Evolutionary conservation across 139 green algal species (phyloP).

Genomic region (Closterium sp.): DNA sequence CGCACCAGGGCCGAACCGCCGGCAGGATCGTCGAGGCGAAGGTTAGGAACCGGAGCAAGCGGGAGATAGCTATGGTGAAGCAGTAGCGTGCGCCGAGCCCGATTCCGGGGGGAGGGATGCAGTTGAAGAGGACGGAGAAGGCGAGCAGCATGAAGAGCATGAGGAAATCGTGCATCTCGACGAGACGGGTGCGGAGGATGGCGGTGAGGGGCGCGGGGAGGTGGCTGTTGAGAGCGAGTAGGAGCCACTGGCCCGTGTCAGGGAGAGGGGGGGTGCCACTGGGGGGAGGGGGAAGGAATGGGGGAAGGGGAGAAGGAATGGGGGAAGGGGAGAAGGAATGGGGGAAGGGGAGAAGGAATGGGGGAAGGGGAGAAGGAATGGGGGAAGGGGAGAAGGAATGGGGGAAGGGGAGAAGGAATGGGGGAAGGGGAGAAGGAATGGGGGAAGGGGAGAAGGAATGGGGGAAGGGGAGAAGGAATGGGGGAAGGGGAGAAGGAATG

Average conservation of each 20-base stretch:
- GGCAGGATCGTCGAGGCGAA: slow-evolving; percentile 42
- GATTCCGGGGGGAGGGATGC: slow-evolving; percentile 13
- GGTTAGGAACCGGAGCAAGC: slow-evolving; percentile 30
- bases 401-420: neutral
- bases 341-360: no score
- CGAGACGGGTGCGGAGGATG: slow-evolving; percentile 26
- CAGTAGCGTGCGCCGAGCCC: slow-evolving; percentile 35
- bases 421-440: neutral
- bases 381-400: no score
- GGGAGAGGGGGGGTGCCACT: slow-evolving; percentile 24
- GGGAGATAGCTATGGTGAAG: slow-evolving; percentile 19
- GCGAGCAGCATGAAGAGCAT: slow-evolving; percentile 52
- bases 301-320: neutral
- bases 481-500: neutral
- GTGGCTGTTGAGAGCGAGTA: slow-evolving; percentile 30
- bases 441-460: neutral
- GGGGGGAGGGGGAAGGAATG: neutral
- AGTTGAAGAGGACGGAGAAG: slow-evolving; percentile 47
- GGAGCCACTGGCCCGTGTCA: slow-evolving; percentile 37
- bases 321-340: slow-evolving; percentile 4
- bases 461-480: slow-evolving; percentile 29
- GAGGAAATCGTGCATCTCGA: slow-evolving; percentile 48
- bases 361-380: slow-evolving; percentile 24
- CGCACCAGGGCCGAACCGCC: slow-evolving; percentile 44
- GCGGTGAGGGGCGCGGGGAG: slow-evolving; percentile 11